Conservation (phyloP, 2,329 filamentous ascomycete genomes). For the Tolypocladium pustulatum region DNA sequence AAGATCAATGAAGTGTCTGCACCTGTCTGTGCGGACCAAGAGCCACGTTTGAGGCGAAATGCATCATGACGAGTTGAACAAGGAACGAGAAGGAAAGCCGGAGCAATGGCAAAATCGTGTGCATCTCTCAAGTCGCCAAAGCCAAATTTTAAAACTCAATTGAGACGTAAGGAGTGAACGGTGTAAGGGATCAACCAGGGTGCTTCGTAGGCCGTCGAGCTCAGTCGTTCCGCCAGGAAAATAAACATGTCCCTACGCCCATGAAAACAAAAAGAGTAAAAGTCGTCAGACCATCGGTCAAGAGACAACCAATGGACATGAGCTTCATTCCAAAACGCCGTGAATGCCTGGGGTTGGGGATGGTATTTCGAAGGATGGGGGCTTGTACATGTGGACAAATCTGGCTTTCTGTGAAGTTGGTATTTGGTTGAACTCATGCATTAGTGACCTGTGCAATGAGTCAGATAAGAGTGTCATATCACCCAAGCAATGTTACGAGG, state of each 20-base stretch:
- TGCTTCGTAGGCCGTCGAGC: neutral
- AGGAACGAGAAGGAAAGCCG: conserved; percentile 4
- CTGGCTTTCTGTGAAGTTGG: conserved; percentile 4
- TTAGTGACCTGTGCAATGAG: conserved; percentile 40
- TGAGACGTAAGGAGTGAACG: conserved; percentile 28
- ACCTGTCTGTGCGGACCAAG: neutral
- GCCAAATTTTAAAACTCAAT: conserved; percentile 14
- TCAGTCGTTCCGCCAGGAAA: conserved; percentile 1
- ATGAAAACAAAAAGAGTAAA: conserved; percentile 19
- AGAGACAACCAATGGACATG: conserved; percentile 24
- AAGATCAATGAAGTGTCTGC: neutral
- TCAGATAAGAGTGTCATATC: neutral
- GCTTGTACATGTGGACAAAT: conserved; percentile 10
- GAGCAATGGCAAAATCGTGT: conserved; percentile 7
- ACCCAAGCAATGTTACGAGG: neutral
- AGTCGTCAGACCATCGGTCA: conserved; percentile 24
- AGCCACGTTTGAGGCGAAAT: neutral
- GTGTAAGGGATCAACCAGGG: conserved; percentile 16
- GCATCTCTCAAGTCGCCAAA: conserved; percentile 15
- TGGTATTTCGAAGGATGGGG: conserved; percentile 17
- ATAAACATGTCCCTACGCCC: conserved; percentile 24
- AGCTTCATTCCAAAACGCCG: conserved; percentile 31
- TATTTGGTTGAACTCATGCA: conserved; percentile 30
- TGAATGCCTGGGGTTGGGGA: conserved; percentile 23
- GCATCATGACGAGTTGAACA: neutral